Base-by-base conservation (phyloP, 2,329 filamentous ascomycete species). In the Fusarium temperatum region DNA sequence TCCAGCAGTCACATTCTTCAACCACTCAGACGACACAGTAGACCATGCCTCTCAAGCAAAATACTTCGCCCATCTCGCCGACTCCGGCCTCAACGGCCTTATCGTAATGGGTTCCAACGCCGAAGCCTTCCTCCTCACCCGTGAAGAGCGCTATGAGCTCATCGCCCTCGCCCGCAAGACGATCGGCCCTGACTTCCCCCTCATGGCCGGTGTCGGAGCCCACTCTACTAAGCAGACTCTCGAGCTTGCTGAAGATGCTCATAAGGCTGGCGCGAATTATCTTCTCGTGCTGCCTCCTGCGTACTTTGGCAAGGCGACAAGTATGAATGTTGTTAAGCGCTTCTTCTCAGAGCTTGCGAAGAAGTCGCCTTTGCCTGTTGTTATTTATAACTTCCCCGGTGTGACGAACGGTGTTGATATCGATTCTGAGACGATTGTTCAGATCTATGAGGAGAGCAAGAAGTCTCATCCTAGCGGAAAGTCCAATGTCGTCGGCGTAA, bases 181-280 rank as follows among this genome's bases (percentile, higher is more conserved):
- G 57, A 92, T 97, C 54, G 95, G 95, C 0, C 93, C 94, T 1
- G 92, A 96, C 82, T 98, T 96, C 82, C 95, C 95, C 36, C 87
- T 98, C 74, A 95, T 96, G 87, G 95, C 57, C 84, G 91, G 91
- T 39, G 88, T 90, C 12, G 87, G 89, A 24, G 90, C 88, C 1
- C 90, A 92, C 80, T 91, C 89, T 22, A 92, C 89, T 6, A 86
- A 86, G 71, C 90, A 93, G 81, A 88, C 89, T 8, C 84, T 91
- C 3, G 87, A 91, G 78, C 87, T 87, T 68, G 85, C 90, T 61
- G 76, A 80, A 35, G 91, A 92, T 76, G 91, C 91, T 3, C 83
- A 84, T 26, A 84, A 84, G 1, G 90, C 89, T 1, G 90, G 90
- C 22, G 89, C 90, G 48, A 84, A 92, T 81, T 92, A 89, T 75